Evolutionary conservation across 257 asterid genomes (phyloP).

Genomic region (Nicotiana benthamiana): DNA sequence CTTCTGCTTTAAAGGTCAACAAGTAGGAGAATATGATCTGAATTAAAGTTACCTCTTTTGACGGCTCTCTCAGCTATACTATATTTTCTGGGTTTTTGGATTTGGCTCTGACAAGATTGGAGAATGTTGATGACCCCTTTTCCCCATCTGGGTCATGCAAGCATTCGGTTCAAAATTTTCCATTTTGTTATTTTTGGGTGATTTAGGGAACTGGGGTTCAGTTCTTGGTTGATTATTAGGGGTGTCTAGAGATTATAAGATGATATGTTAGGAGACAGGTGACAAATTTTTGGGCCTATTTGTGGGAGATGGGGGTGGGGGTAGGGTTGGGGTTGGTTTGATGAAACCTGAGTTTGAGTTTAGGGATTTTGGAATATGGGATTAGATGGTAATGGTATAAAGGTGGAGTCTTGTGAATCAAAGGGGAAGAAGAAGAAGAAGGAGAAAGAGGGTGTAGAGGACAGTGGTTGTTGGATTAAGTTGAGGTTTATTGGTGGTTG

Average conservation of each 20-base stretch:
- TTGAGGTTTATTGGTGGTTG: constrained; percentile 46
- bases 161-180: too few species aligned
- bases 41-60: background rate
- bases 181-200: too few species aligned
- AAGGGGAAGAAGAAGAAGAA: constrained; percentile 33
- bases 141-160: background rate
- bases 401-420: constrained; percentile 45
- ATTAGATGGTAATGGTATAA: constrained; percentile 35
- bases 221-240: background rate
- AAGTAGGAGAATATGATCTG: constrained; percentile 8
- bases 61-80: background rate
- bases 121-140: background rate
- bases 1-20: background rate
- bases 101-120: background rate
- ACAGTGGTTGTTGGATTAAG: constrained; percentile 43
- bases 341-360: constrained; percentile 13
- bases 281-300: background rate
- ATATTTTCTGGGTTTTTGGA: background rate
- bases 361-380: constrained; percentile 45
- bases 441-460: constrained; percentile 16
- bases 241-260: background rate
- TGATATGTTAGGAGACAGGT: background rate
- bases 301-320: background rate
- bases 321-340: background rate
- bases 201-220: background rate